These are phyloP conservation scores for Diplosphaera chodatii DNA, from an alignment of 139 green algal species.

Conservation along the genomic window DNA sequence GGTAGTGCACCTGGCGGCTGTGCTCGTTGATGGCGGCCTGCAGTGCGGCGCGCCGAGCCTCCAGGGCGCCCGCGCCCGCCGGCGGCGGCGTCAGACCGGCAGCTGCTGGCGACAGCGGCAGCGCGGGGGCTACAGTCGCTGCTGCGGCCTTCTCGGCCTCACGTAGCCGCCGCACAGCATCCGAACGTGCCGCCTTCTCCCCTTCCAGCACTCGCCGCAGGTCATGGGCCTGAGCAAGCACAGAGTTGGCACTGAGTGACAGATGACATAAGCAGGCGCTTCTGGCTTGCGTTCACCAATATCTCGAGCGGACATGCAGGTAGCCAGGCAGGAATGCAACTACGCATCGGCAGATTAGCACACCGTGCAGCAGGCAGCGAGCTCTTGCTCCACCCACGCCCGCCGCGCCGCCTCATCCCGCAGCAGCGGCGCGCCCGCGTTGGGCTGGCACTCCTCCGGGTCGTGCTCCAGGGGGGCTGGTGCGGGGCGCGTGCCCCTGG, in stretches of 20 bases:
- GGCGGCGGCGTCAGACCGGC: slow-evolving; percentile 6
- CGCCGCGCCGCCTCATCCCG: slow-evolving; percentile 51
- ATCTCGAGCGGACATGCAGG: too few relatives aligned
- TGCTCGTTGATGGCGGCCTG: slow-evolving; percentile 37
- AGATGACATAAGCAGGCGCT: too few relatives aligned
- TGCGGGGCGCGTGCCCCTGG: too few relatives aligned
- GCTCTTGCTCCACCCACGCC: slow-evolving; percentile 74
- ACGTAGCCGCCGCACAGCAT: slow-evolving; percentile 35
- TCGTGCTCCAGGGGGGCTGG: background rate
- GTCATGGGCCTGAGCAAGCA: slow-evolving; percentile 21
- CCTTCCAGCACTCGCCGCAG: slow-evolving; percentile 65
- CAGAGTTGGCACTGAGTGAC: too few relatives aligned
- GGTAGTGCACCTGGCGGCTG: slow-evolving; percentile 28
- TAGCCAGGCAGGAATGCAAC: too few relatives aligned
- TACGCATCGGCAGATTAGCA: too few relatives aligned
- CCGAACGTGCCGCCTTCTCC: slow-evolving; percentile 60
- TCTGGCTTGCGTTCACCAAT: too few relatives aligned
- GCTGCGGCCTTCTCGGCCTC: slow-evolving; percentile 61
- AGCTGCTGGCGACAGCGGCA: slow-evolving; percentile 1
- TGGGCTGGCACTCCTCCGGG: slow-evolving; percentile 54
- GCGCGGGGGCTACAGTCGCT: background rate
- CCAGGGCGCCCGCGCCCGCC: slow-evolving; percentile 25
- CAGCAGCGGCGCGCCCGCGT: slow-evolving; percentile 56
- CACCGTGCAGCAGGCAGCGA: slow-evolving; percentile 63
- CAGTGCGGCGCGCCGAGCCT: slow-evolving; percentile 26